Conservation (phyloP, 768 basidiomycete species). For the Wakefieldia striispora region DNA sequence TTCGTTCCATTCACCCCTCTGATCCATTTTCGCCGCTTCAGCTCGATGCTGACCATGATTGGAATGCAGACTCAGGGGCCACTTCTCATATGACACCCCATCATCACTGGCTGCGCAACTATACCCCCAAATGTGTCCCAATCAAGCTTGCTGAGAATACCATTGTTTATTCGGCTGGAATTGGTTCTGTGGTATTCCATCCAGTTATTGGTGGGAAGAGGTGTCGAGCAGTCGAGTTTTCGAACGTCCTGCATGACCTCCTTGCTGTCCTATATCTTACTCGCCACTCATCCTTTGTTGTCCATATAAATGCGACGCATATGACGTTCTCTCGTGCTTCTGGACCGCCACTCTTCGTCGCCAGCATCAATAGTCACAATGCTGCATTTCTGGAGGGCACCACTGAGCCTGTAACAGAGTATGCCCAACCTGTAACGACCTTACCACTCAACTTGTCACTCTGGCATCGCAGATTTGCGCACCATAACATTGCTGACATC, state of each 20-base stretch:
- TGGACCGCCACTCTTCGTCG: conserved; percentile 4
- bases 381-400: conserved; percentile 21
- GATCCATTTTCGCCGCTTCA: background rate
- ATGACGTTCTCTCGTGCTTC: background rate
- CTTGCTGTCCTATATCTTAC: conserved; percentile 17
- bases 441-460: conserved; percentile 13
- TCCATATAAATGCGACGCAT: background rate
- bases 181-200: conserved; percentile 2
- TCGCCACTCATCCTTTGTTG: background rate
- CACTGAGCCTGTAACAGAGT: background rate
- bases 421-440: background rate
- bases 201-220: conserved; percentile 4
- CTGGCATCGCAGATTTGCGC: conserved; percentile 25
- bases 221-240: conserved; percentile 5
- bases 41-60: background rate
- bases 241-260: conserved; percentile 19
- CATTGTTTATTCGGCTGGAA: background rate
- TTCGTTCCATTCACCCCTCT: background rate
- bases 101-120: background rate
- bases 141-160: background rate
- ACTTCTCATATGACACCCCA: background rate
- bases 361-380: conserved; percentile 13
- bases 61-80: background rate
- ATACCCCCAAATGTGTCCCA: background rate
- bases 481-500: conserved; percentile 7